Evolutionary conservation across 2,329 filamentous ascomycete genomes (phyloP), one percentile per base, ranked within the genome.

Genomic region (Xylariomycetidae sp.): DNA sequence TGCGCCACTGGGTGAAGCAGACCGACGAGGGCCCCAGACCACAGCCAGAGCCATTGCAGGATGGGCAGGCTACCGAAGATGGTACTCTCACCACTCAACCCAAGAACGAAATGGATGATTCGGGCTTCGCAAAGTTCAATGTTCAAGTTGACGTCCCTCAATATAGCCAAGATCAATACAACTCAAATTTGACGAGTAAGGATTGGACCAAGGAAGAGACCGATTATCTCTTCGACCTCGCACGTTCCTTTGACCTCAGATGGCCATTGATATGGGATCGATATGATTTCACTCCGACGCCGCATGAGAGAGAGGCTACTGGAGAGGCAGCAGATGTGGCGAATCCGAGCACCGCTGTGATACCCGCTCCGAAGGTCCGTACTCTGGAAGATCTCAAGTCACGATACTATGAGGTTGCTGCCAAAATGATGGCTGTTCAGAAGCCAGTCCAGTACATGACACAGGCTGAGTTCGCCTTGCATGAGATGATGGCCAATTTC

Each of bases 141-240:
- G 80, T 94, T 34, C 74, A 82, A 44, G 77, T 90, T 11, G 74
- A 83, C 4, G 71, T 88, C 22, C 87, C 89, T 1, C 72, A 80
- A 40, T 97, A 97, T 61, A 88, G 77, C 41, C 84, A 94, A 43
- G 86, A 89, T 42, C 83, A 94, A 57, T 98, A 98, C 62, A 75
- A 82, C 40, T 71, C 78, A 37, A 77, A 84, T 41, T 63, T 98
- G 31, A 74, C 80, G 48, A 83, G 72, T 53, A 68, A 77, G 11
- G 81, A 90, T 48, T 98, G 92, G 92, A 82, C 85, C 11, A 87
- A 84, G 52, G 83, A 92, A 50, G 92, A 98, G 63, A 98, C 92
- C 7, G 88, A 96, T 56, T 96, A 96, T 54, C 63, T 98, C 42
- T 74, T 97, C 56, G 67, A 77, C 3, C 58, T 90, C 22, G 85